Base-by-base conservation (phyloP, 176 grass and related monocot genomes). In the Otatea glauca region DNA sequence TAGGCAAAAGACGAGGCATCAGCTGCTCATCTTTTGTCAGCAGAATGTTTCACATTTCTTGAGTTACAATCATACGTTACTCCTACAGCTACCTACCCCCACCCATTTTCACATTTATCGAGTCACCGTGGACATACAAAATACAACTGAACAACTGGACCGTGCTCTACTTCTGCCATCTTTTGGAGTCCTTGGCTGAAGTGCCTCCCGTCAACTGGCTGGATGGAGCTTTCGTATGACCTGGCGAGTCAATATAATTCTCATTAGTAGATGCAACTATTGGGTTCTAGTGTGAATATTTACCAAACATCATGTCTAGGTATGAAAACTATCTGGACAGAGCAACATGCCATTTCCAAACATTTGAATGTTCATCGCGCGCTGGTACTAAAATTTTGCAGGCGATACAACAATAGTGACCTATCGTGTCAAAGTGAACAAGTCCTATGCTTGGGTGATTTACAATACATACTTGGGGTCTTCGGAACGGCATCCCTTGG, bases 401-500 rank as follows among this genome's bases (percentile, higher is more conserved):
- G 49, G 27, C 81, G 62, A 37, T 38, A 23, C 8, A 27, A 3
- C 82, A 87, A 72, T 10, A 43, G 15, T 18, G 23, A 20, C 45
- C 0, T 73, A 51, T 43, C 61, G 73, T 60, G 78, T 84, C 35
- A 77, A 88, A 20, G 18, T 8, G 18, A 55, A 20, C 4, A 69
- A 92, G 79, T 78, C 81, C 21, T 86, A 55, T 64, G 38, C 73
- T 83, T 90, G 12, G 23, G 23, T 48, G 25, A 74, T 44, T 72
- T 70, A 77, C 7, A 48, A 38, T 73, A 77, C 89, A 78, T 91
- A 94, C 92, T 79, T 59, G 81, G 81, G 76, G 92, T 89, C 74
- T 91, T 92, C 37, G 59, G 12, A 67, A 82, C 76, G 68, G 91
- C 53, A 78, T 99, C 93, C 76, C 79, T 99, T 23, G 65, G 42